A percentile compares a stretch with the other conserved stretches of the same genome.
These are phyloP conservation scores for Psilocybe mexicana DNA, from an alignment of 1,284 basidiomycete species.

Conservation along the genomic window DNA sequence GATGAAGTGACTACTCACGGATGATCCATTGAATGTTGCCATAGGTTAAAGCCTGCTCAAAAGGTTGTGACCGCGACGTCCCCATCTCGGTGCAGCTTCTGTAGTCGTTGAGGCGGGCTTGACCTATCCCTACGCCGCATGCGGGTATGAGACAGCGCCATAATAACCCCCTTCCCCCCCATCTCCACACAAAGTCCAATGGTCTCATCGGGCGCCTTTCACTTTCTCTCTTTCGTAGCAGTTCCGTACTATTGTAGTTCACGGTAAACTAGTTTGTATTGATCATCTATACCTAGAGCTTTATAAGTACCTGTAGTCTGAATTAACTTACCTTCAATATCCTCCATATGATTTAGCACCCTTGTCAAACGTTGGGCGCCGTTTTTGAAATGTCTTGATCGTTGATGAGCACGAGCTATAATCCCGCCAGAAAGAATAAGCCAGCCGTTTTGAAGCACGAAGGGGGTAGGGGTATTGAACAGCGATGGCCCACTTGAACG, in stretches of 20 bases:
- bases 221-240: neutral
- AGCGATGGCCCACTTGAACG: no score
- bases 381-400: neutral
- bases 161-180: neutral
- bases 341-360: neutral
- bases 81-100: constrained; percentile 23
- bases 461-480: no score
- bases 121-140: constrained; percentile 2
- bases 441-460: no score
- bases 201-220: neutral
- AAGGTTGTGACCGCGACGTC: constrained; percentile 21
- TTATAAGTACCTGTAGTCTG: constrained; percentile 3
- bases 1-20: neutral
- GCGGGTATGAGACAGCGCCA: neutral
- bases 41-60: constrained; percentile 29
- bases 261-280: constrained; percentile 1
- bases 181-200: neutral
- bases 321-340: neutral
- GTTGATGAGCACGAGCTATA: neutral
- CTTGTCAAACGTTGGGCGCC: neutral
- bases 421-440: neutral
- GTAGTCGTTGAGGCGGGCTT: constrained; percentile 1
- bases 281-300: constrained; percentile 3
- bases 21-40: neutral
- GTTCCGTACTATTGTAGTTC: neutral